Percentiles rank a stretch among this genome's conserved stretches.
Conservation (phyloP, 805 yeast species). For the Candida silvicultrix region DNA sequence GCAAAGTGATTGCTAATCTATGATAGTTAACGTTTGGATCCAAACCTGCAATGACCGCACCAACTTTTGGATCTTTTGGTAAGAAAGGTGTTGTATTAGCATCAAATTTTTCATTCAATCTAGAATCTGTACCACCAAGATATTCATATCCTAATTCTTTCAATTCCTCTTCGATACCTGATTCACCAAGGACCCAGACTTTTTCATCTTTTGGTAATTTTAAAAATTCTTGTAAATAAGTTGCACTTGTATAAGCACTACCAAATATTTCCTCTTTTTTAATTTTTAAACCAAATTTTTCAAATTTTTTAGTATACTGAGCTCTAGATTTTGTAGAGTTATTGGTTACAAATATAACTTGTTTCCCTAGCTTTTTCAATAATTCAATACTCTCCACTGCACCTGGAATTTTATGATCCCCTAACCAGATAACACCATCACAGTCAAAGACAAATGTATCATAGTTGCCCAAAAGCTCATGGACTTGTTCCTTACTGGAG, state of each 20-base stretch:
- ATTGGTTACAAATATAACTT: conserved; percentile 86
- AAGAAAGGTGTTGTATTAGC: conserved; percentile 47
- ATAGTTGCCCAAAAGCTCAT: conserved; percentile 51
- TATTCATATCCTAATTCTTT: conserved; percentile 65
- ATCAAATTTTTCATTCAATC: conserved; percentile 46
- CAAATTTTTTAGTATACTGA: conserved; percentile 72
- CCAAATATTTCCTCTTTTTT: conserved; percentile 74
- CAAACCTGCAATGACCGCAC: conserved; percentile 86
- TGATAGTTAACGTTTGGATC: conserved; percentile 74
- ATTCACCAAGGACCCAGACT: conserved; percentile 86
- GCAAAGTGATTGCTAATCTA: conserved; percentile 74
- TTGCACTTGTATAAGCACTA: conserved; percentile 86
- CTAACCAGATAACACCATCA: conserved; percentile 96
- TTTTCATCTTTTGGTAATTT: conserved; percentile 70
- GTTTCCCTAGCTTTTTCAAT: conserved; percentile 49
- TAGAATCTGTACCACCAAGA: conserved; percentile 79
- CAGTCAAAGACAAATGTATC: conserved; percentile 93
- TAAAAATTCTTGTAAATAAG: conserved; percentile 72
- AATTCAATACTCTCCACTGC: conserved; percentile 70
- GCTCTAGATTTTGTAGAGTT: conserved; percentile 87
- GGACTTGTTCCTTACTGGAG: conserved; percentile 38
- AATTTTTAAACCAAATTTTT: conserved; percentile 40
- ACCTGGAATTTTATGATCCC: conserved; percentile 71
- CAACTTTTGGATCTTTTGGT: conserved; percentile 66
- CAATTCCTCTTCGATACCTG: conserved; percentile 80